phyloP scores from a whole-genome alignment of 352 stramenopile genomes.

The Pythium plurisporium region DNA sequence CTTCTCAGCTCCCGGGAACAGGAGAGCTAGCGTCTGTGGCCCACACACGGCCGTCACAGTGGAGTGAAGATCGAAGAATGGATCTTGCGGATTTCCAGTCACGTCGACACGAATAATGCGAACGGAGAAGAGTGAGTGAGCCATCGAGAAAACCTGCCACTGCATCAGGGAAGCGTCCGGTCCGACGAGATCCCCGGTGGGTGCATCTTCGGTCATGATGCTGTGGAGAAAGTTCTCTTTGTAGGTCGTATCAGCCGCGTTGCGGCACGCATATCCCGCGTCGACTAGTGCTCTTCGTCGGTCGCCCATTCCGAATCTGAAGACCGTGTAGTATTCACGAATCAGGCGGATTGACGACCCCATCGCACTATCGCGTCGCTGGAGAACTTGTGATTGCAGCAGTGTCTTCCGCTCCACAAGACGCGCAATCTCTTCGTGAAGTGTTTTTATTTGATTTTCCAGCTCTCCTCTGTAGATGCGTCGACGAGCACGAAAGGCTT shows the following conservation, averaged over 20 bases:
- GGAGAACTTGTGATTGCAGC: neutral
- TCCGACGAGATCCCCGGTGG: slow-evolving; percentile 17
- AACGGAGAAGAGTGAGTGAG: neutral
- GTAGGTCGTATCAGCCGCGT: slow-evolving; percentile 1
- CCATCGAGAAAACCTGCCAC: slow-evolving; percentile 13
- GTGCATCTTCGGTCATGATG: slow-evolving; percentile 12
- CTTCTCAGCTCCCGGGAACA: slow-evolving; percentile 10
- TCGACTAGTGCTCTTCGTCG: slow-evolving; percentile 2
- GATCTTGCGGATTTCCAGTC: neutral
- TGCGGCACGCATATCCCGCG: neutral
- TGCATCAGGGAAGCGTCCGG: slow-evolving; percentile 14
- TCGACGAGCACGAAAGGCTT: slow-evolving; percentile 8
- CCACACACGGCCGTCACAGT: slow-evolving; percentile 1
- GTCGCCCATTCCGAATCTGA: slow-evolving; percentile 12
- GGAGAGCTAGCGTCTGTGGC: slow-evolving; percentile 3
- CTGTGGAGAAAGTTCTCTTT: slow-evolving; percentile 17
- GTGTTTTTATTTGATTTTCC: neutral
- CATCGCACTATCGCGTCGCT: neutral
- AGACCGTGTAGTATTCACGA: slow-evolving; percentile 16
- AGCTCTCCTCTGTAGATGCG: slow-evolving; percentile 5
- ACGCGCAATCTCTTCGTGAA: slow-evolving; percentile 2
- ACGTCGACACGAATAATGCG: slow-evolving; percentile 8
- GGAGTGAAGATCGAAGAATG: slow-evolving; percentile 9
- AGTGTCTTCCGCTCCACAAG: neutral
- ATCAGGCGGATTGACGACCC: neutral